A percentile compares a stretch with the other conserved stretches of the same genome.
phyloP scores from a whole-genome alignment of 345 rosid genomes.

The Heritiera fomes region DNA sequence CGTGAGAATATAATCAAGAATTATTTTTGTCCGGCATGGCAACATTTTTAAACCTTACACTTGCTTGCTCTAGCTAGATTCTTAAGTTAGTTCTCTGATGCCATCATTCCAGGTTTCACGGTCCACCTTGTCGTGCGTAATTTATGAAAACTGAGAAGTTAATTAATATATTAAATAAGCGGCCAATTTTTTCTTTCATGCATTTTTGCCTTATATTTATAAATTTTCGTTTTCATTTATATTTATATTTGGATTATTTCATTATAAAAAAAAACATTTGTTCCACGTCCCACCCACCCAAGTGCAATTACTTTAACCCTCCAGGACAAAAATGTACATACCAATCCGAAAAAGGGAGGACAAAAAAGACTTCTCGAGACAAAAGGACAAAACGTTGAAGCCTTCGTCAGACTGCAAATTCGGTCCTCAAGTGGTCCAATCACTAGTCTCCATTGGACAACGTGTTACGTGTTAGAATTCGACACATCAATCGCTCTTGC shows the following conservation, averaged over 20 bases:
- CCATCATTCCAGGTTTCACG: neutral
- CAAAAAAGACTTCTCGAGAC: neutral
- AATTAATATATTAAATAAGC: too few species aligned
- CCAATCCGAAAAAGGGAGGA: neutral
- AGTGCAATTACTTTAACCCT: too few species aligned
- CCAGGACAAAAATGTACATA: too few species aligned
- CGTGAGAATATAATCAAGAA: neutral
- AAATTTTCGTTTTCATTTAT: too few species aligned
- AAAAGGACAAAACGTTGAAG: neutral
- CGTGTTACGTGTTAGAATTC: neutral
- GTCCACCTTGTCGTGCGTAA: neutral
- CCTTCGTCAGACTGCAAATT: neutral
- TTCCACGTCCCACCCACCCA: too few species aligned
- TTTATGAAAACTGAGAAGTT: too few species aligned
- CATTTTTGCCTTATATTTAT: too few species aligned
- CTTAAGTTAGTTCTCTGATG: neutral
- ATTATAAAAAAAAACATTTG: too few species aligned
- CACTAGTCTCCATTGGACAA: neutral
- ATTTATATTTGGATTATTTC: too few species aligned
- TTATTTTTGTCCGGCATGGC: neutral
- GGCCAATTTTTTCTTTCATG: too few species aligned
- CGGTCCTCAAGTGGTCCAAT: constrained; percentile 11
- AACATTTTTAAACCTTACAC: neutral
- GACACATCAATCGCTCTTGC: neutral
- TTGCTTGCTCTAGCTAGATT: neutral